These are phyloP conservation scores for Peronospora belbahrii DNA, from an alignment of 352 stramenopile genomes.

Conservation along the genomic window DNA sequence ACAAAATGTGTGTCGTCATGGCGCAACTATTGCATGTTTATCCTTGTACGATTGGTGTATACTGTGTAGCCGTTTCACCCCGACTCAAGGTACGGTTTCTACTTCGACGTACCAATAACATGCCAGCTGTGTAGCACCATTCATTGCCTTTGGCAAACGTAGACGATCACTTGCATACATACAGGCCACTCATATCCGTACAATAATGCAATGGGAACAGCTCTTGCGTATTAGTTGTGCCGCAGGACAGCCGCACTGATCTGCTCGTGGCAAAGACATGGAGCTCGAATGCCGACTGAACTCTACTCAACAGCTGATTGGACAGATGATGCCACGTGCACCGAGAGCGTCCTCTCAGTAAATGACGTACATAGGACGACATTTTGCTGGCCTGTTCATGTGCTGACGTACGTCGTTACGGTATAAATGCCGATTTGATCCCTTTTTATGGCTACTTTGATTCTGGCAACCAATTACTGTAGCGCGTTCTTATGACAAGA, in stretches of 20 bases:
- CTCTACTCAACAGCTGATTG: slow-evolving; percentile 14
- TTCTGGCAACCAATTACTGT: slow-evolving; percentile 16
- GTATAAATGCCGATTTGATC: not conserved
- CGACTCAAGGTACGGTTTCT: not conserved
- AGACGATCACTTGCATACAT: not conserved
- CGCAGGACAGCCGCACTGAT: slow-evolving; percentile 11
- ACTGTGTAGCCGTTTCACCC: not conserved
- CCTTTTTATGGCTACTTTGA: not conserved
- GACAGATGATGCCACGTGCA: slow-evolving; percentile 20
- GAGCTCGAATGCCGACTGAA: not conserved
- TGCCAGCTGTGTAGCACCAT: not conserved
- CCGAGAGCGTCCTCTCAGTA: slow-evolving; percentile 10
- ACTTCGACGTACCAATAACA: too few relatives aligned
- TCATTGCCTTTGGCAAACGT: too few relatives aligned
- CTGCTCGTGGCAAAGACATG: slow-evolving; percentile 9
- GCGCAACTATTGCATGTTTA: not conserved
- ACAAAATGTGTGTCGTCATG: not conserved
- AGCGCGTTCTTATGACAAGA: slow-evolving; percentile 10
- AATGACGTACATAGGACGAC: slow-evolving; percentile 14
- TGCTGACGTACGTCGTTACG: not conserved
- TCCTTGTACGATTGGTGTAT: not conserved
- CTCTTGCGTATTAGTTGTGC: slow-evolving; percentile 16
- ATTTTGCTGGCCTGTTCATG: slow-evolving; percentile 3
- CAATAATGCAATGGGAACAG: slow-evolving; percentile 4
- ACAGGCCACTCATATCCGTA: slow-evolving; percentile 9